phyloP scores from a whole-genome alignment of 345 rosid species.

The Dovyalis caffra region DNA sequence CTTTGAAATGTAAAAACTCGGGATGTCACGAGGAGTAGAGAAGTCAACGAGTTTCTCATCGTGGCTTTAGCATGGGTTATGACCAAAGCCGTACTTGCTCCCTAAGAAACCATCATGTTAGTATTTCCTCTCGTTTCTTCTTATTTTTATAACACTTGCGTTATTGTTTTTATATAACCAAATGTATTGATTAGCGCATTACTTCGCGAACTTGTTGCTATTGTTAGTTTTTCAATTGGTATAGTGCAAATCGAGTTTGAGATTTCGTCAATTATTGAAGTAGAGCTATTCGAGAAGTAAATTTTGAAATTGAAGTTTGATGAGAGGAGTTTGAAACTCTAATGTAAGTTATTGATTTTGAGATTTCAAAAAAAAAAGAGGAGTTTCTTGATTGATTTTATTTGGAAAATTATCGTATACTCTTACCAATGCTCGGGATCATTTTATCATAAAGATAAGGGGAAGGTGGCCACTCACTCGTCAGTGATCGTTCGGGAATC shows the following conservation, averaged over 20 bases:
- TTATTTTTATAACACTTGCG: background rate
- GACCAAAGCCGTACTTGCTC: slow-evolving; percentile 99
- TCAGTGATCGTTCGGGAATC: background rate
- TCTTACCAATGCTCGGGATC: background rate
- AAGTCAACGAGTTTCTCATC: slow-evolving; percentile 88
- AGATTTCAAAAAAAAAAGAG: too few relatives aligned
- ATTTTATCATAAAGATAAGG: background rate
- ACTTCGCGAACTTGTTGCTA: background rate
- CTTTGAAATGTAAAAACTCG: slow-evolving; percentile 29
- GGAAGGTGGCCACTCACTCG: background rate
- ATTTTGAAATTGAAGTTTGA: background rate
- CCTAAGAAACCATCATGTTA: slow-evolving; percentile 94
- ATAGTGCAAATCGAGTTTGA: background rate
- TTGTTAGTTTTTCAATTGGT: background rate
- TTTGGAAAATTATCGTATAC: too few relatives aligned
- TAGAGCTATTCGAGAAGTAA: background rate
- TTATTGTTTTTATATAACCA: background rate
- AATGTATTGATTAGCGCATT: too few relatives aligned
- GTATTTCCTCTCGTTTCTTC: slow-evolving; percentile 4
- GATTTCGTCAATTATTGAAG: background rate
- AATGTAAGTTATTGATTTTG: background rate
- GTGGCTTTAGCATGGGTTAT: slow-evolving; percentile 98
- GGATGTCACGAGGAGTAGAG: slow-evolving; percentile 69
- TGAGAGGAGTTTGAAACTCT: background rate
- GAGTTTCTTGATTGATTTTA: too few relatives aligned